Conservation (phyloP, 225 moss, liverwort and hornwort genomes). For the Sphagnum tenellum region DNA sequence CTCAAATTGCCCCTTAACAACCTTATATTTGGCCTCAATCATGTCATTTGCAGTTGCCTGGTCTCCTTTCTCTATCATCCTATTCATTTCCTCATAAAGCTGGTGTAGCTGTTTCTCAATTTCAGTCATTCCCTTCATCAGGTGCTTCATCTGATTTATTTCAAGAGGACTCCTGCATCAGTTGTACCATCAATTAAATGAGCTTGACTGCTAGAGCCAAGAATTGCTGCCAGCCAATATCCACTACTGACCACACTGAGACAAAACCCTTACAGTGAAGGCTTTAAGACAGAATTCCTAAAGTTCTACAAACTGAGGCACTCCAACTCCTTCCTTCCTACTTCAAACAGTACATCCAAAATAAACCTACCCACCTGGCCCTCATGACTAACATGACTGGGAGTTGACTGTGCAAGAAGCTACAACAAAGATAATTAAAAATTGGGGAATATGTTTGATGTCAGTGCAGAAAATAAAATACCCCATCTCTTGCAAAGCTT, state of each 20-base stretch:
- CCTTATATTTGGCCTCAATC: conserved; percentile 76
- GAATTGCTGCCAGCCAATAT: too few species aligned
- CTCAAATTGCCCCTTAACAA: conserved; percentile 65
- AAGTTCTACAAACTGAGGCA: neutral
- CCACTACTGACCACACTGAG: too few species aligned
- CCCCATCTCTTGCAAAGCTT: conserved; percentile 74
- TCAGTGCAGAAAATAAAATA: conserved; percentile 9
- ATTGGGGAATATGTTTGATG: too few species aligned
- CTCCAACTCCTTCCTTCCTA: neutral
- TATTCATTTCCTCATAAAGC: conserved; percentile 57
- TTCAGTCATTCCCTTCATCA: conserved; percentile 36
- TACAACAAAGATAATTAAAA: neutral
- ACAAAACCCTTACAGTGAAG: neutral
- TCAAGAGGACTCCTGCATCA: conserved; percentile 33
- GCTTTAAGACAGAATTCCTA: neutral
- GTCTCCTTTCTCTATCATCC: conserved; percentile 73
- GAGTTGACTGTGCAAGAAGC: neutral
- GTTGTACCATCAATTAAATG: neutral
- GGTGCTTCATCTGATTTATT: conserved; percentile 32
- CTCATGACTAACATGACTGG: neutral
- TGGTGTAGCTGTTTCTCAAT: conserved; percentile 72
- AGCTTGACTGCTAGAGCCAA: neutral
- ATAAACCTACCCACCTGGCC: conserved; percentile 1
- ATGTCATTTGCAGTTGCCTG: conserved; percentile 56
- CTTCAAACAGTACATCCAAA: conserved; percentile 4